Evolutionary conservation across 768 basidiomycete genomes (phyloP).

Genomic region (Serendipita vermifera): DNA sequence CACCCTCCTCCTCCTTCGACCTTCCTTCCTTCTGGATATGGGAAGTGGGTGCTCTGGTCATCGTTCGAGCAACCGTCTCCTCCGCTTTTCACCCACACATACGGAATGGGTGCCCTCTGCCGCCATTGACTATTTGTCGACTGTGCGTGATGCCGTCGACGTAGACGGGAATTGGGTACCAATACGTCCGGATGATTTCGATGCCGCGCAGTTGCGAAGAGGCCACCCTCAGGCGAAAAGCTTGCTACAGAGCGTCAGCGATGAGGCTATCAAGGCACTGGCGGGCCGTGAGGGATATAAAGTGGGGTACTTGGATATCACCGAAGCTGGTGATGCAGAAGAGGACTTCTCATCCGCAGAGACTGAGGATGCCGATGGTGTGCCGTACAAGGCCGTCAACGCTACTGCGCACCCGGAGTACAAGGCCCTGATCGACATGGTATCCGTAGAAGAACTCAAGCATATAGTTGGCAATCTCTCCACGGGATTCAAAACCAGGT

Average conservation of each 20-base stretch:
- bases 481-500: conserved; percentile 8
- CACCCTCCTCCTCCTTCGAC: too few relatives aligned
- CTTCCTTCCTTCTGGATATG: too few relatives aligned
- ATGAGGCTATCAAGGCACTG: not conserved
- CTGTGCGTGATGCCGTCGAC: not conserved
- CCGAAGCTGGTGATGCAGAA: not conserved
- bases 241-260: not conserved
- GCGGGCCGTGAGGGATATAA: conserved; percentile 4
- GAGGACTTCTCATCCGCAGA: not conserved
- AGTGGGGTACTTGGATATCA: conserved; percentile 5
- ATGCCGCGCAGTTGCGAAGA: not conserved
- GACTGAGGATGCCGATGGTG: not conserved
- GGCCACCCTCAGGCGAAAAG: not conserved
- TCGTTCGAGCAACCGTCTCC: too few relatives aligned
- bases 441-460: not conserved
- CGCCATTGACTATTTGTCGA: not conserved
- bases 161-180: not conserved
- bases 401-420: conserved; percentile 8
- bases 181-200: not conserved
- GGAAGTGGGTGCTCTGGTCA: too few relatives aligned
- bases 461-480: conserved; percentile 3
- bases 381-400: conserved; percentile 5
- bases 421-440: not conserved
- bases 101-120: not conserved
- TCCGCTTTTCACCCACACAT: not conserved